Evolutionary conservation across 352 stramenopile species (phyloP).

Genomic region (Phytophthora lateralis): DNA sequence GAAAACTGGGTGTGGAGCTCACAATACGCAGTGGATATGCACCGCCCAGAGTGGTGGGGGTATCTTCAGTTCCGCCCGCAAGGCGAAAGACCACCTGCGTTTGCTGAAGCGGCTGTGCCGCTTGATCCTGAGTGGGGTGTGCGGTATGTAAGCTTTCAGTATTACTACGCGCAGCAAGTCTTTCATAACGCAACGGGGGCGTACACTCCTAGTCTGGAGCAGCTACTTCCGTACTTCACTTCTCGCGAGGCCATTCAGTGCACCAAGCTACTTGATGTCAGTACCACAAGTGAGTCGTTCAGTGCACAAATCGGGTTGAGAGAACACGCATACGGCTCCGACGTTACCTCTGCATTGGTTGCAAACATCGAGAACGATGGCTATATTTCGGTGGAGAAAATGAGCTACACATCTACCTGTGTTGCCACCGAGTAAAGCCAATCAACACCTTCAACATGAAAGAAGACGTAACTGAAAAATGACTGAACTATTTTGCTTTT

Average conservation of each 20-base stretch:
- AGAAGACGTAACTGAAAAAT: constrained; percentile 4
- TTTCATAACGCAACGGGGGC: constrained; percentile 31
- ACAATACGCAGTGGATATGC: constrained; percentile 87
- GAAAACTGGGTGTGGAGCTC: constrained; percentile 92
- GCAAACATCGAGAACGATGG: constrained; percentile 32
- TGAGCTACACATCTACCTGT: not conserved
- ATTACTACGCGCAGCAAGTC: constrained; percentile 70
- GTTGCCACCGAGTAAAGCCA: constrained; percentile 11
- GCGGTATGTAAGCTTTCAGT: constrained; percentile 60
- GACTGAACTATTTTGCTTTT: constrained; percentile 29
- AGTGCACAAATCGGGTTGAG: constrained; percentile 22
- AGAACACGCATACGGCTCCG: not conserved
- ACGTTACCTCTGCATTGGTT: constrained; percentile 9
- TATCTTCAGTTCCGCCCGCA: constrained; percentile 80
- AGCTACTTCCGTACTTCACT: constrained; percentile 44
- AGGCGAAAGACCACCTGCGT: constrained; percentile 11
- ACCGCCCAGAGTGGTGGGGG: constrained; percentile 89
- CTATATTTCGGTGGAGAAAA: constrained; percentile 30
- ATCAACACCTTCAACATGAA: not conserved
- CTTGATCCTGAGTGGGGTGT: constrained; percentile 55
- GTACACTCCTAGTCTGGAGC: constrained; percentile 39
- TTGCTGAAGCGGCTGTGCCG: constrained; percentile 23
- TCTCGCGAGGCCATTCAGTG: constrained; percentile 30
- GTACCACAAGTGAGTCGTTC: constrained; percentile 21
- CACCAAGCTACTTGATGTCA: constrained; percentile 25